These are phyloP conservation scores for Metschnikowia proteae DNA, from an alignment of 805 yeast species.

Conservation along the genomic window DNA sequence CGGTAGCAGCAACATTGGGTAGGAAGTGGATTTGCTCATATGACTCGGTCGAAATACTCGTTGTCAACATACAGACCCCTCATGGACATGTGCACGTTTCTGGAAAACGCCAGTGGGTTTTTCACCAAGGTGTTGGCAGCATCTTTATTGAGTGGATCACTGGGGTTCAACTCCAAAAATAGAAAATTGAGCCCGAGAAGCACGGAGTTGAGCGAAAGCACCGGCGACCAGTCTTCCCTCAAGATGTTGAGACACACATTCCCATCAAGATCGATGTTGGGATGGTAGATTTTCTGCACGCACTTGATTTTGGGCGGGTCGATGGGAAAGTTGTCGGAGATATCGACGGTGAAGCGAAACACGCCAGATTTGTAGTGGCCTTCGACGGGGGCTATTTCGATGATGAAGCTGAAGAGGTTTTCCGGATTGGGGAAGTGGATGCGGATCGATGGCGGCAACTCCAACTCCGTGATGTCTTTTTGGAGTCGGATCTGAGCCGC, in stretches of 20 bases:
- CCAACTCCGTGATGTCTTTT: constrained; percentile 69
- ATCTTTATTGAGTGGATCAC: constrained; percentile 89
- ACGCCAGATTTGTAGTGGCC: constrained; percentile 69
- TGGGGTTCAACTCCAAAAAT: constrained; percentile 86
- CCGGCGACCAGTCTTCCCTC: constrained; percentile 97
- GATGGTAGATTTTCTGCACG: constrained; percentile 75
- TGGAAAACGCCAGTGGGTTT: constrained; percentile 42
- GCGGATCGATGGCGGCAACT: constrained; percentile 55
- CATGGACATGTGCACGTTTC: constrained; percentile 63
- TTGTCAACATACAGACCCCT: constrained; percentile 62
- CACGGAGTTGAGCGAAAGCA: constrained; percentile 73
- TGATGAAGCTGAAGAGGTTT: constrained; percentile 59
- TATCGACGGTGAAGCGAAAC: constrained; percentile 64
- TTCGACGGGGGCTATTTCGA: constrained; percentile 60
- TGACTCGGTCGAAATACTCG: constrained; percentile 61
- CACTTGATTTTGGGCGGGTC: constrained; percentile 87
- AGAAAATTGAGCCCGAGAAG: constrained; percentile 81
- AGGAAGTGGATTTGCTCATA: constrained; percentile 10
- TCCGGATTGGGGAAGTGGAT: constrained; percentile 48
- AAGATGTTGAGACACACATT: constrained; percentile 88
- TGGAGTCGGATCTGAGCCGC: constrained; percentile 75
- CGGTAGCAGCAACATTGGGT: no score
- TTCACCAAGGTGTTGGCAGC: constrained; percentile 60
- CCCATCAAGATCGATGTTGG: constrained; percentile 87
- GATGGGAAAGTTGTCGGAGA: constrained; percentile 78